Conservation (phyloP, 257 asterid genomes). For the Cruciata laevipes region DNA sequence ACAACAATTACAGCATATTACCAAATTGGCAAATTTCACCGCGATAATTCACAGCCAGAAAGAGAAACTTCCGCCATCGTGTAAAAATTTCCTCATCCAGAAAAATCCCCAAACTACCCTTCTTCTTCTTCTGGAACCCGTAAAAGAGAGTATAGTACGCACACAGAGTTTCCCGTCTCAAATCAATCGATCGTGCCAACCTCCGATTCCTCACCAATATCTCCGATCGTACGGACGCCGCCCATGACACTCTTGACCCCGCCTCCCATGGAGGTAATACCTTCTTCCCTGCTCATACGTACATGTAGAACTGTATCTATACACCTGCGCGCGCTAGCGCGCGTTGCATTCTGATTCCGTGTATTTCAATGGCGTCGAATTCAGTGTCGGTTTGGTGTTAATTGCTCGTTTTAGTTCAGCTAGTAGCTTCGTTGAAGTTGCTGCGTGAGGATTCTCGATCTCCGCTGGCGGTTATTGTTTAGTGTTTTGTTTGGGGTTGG, state of each 20-base stretch:
- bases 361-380: neutral
- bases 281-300: neutral
- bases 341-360: neutral
- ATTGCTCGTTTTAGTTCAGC: constrained; percentile 17
- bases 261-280: constrained; percentile 50
- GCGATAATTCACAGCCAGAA: neutral
- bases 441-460: constrained; percentile 10
- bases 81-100: neutral
- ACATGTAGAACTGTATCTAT: neutral
- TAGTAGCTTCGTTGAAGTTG: constrained; percentile 10
- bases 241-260: constrained; percentile 53
- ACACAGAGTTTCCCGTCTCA: neutral
- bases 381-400: constrained; percentile 4
- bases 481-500: constrained; percentile 2
- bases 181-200: constrained; percentile 24
- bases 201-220: constrained; percentile 3
- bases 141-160: constrained; percentile 2
- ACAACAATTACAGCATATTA: too few relatives aligned
- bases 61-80: neutral
- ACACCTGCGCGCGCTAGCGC: neutral
- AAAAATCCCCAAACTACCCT: constrained; percentile 12
- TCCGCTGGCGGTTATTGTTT: constrained; percentile 6
- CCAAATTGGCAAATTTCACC: neutral
- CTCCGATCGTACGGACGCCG: constrained; percentile 35
- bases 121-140: neutral